These are phyloP conservation scores for Ogataea glucozyma DNA, from an alignment of 805 yeast species.

Conservation along the genomic window DNA sequence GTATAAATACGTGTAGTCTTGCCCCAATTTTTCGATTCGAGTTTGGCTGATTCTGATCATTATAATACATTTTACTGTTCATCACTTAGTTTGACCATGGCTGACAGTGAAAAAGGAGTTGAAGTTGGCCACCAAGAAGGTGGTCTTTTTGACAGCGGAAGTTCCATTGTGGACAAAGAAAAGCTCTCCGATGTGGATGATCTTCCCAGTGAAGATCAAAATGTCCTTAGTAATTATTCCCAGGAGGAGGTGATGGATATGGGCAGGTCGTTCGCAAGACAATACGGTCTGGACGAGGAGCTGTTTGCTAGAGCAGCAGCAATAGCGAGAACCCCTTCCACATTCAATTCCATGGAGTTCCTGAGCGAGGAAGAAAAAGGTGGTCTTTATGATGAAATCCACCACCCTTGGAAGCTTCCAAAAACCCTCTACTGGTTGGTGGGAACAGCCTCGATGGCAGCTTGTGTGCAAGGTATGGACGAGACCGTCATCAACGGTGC, in stretches of 20 bases:
- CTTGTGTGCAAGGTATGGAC: constrained; percentile 81
- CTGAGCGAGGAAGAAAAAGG: constrained; percentile 56
- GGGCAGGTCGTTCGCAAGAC: constrained; percentile 66
- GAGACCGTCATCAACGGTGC: constrained; percentile 78
- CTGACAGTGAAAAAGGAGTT: constrained; percentile 7
- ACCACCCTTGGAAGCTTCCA: constrained; percentile 49
- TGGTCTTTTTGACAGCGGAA: constrained; percentile 18
- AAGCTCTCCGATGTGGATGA: constrained; percentile 10
- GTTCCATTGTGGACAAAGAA: constrained; percentile 10
- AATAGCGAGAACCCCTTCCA: constrained; percentile 58
- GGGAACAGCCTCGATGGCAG: constrained; percentile 69
- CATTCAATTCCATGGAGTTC: constrained; percentile 56
- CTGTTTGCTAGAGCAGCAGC: constrained; percentile 68
- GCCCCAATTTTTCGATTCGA: too few species aligned
- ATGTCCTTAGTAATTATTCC: constrained; percentile 56
- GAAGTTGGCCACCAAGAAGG: constrained; percentile 10
- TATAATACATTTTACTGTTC: not conserved
- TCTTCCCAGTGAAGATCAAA: constrained; percentile 30
- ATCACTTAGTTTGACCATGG: constrained; percentile 6
- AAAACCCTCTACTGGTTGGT: constrained; percentile 54
- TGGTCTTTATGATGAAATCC: constrained; percentile 47
- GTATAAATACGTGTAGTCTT: not conserved
- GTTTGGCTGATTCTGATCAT: too few species aligned
- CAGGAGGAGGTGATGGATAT: constrained; percentile 65
- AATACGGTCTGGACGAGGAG: constrained; percentile 56